These are phyloP conservation scores for Penicillium sclerotigenum DNA, from an alignment of 2,329 filamentous ascomycete genomes.

Conservation along the genomic window DNA sequence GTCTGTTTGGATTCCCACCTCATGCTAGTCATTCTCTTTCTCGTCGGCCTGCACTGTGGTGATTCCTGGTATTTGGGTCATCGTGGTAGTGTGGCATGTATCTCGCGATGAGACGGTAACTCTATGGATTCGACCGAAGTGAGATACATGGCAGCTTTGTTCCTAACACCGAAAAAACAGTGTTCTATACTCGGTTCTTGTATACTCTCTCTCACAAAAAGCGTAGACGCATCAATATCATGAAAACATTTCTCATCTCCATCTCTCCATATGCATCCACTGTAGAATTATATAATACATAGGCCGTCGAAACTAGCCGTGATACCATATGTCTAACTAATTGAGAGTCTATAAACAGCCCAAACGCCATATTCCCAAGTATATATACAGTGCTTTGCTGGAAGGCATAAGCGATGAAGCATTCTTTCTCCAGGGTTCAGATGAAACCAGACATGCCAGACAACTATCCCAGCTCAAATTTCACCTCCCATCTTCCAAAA, in stretches of 20 bases:
- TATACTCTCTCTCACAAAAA: conserved; percentile 3
- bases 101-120: conserved; percentile 12
- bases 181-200: conserved; percentile 15
- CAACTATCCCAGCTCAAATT: conserved; percentile 19
- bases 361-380: neutral
- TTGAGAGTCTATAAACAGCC: neutral
- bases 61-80: conserved; percentile 1
- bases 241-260: conserved; percentile 4
- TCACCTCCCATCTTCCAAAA: conserved; percentile 44
- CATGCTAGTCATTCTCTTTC: conserved; percentile 3
- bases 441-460: neutral
- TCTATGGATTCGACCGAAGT: conserved; percentile 16
- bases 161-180: conserved; percentile 19
- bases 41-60: conserved; percentile 9
- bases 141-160: conserved; percentile 20
- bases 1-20: conserved; percentile 10
- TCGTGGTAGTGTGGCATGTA: neutral
- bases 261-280: neutral
- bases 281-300: neutral
- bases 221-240: conserved; percentile 9
- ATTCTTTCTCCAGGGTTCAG: neutral
- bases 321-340: conserved; percentile 1
- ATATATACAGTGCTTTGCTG: conserved; percentile 4
- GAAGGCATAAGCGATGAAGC: neutral
- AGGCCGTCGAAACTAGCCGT: neutral